Evolutionary conservation across 2,329 filamentous ascomycete species (phyloP).

Genomic region (Pseudocercospora vitis): DNA sequence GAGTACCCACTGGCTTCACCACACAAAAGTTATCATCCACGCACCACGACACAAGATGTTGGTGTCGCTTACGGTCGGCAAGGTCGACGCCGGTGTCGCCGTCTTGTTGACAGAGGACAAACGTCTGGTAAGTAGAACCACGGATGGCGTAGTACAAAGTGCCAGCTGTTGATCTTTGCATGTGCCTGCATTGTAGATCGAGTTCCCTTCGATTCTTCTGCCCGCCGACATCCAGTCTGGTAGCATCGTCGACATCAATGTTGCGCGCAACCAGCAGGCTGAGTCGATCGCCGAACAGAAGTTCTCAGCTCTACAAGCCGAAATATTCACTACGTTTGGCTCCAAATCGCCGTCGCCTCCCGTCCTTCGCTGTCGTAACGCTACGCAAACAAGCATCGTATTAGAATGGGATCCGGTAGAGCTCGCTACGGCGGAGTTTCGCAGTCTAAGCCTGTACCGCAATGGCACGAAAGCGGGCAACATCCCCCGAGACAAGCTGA

Average conservation of each 20-base stretch:
- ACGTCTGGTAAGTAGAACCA: constrained; percentile 69
- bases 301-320: constrained; percentile 83
- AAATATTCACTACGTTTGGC: constrained; percentile 85
- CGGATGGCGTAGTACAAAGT: background rate
- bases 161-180: constrained; percentile 16
- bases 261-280: constrained; percentile 78
- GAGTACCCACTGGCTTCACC: no score
- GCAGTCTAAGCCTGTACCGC: constrained; percentile 85
- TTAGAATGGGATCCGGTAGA: constrained; percentile 97
- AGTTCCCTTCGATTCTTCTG: constrained; percentile 96
- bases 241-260: constrained; percentile 96
- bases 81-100: constrained; percentile 97
- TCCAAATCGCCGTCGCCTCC: constrained; percentile 73
- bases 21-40: no score
- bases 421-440: constrained; percentile 85
- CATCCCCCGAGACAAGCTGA: constrained; percentile 87
- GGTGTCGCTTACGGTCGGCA: constrained; percentile 96
- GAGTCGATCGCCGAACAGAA: constrained; percentile 72
- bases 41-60: constrained; percentile 67
- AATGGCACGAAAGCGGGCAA: constrained; percentile 96
- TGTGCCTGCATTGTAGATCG: constrained; percentile 64
- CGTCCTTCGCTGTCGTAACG: constrained; percentile 86
- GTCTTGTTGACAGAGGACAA: constrained; percentile 97
- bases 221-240: constrained; percentile 93
- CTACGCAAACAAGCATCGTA: constrained; percentile 96